These are phyloP conservation scores for Senna tora DNA, from an alignment of 306 rosid species.

Conservation along the genomic window DNA sequence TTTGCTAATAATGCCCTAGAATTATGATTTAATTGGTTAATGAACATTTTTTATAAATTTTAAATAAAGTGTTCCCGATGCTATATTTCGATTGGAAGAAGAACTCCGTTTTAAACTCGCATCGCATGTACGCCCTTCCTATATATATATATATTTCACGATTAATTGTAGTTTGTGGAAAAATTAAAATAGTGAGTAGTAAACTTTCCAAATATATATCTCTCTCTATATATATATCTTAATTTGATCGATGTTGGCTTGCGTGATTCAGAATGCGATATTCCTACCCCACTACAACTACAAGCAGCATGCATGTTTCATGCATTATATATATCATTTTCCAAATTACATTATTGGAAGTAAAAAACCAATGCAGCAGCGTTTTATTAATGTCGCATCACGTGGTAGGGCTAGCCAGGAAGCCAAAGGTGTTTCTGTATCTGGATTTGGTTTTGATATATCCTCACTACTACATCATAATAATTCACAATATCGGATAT, in stretches of 20 bases:
- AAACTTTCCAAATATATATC: not conserved
- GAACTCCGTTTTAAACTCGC: too few relatives aligned
- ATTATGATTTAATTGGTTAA: too few relatives aligned
- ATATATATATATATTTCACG: too few relatives aligned
- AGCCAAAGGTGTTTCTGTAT: not conserved
- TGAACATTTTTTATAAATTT: too few relatives aligned
- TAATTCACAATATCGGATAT: too few relatives aligned
- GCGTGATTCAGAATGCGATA: not conserved
- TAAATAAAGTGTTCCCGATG: too few relatives aligned
- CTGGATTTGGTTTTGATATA: not conserved
- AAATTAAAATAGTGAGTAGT: not conserved
- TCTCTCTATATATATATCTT: too few relatives aligned
- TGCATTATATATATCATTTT: not conserved
- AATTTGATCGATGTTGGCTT: not conserved
- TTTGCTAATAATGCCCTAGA: too few relatives aligned
- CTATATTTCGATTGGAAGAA: too few relatives aligned
- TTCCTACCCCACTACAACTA: conserved; percentile 3
- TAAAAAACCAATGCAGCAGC: not conserved
- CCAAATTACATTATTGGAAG: not conserved
- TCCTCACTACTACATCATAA: too few relatives aligned
- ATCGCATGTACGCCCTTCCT: not conserved
- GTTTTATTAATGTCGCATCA: not conserved
- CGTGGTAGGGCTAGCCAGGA: not conserved
- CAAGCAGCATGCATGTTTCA: not conserved
- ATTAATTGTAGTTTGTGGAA: conserved; percentile 11